Evolutionary conservation across 768 basidiomycete species (phyloP), one percentile per base, ranked within the genome.

Genomic region (Hysterangium stoloniferum): DNA sequence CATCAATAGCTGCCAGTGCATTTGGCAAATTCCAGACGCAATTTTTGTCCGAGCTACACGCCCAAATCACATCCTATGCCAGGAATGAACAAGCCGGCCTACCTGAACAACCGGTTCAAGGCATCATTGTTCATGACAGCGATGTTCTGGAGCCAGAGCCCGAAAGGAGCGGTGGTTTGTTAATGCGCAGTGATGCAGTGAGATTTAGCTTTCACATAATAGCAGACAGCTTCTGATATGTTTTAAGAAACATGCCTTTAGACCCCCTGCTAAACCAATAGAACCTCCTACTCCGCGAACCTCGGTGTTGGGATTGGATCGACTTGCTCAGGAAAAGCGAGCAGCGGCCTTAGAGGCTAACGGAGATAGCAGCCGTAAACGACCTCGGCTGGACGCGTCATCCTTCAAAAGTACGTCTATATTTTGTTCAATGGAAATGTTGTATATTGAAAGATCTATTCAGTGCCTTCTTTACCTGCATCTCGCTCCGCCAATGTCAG

Each of bases 21-120:
- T 94, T 96, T 69, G 91, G 89, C 63, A 87, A 87, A 72, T 93
- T 94, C 62, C 75, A 83, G 61, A 78, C 81, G 61, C 78, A 81
- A 31, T 86, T 88, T 60, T 71, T 94, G 47, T 70, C 77, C 35
- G 86, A 90, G 56, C 66, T 94, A 6, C 86, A 91, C 69, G 72
- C 76, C 60, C 85, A 92, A 64, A 86, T 91, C 55, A 68, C 80
- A 62, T 77, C 78, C 55, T 85, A 87, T 70, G 72, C 70, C 52
- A 74, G 80, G 68, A 79, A 84, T 73, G 73, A 82, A 66, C 69
- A 72, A 33, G 68, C 77, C 31, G 78, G 77, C 34, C 59, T 58
- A 34, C 69, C 66, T 4, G 72, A 75, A 4, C 72, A 79, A 61
- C 80, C 83, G 8, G 69, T 87, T 36, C 78, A 80, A 57, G 88